Percentiles rank a stretch among this genome's conserved stretches.
Conservation (phyloP, 768 basidiomycete genomes). For the Baorangia bicolor region DNA sequence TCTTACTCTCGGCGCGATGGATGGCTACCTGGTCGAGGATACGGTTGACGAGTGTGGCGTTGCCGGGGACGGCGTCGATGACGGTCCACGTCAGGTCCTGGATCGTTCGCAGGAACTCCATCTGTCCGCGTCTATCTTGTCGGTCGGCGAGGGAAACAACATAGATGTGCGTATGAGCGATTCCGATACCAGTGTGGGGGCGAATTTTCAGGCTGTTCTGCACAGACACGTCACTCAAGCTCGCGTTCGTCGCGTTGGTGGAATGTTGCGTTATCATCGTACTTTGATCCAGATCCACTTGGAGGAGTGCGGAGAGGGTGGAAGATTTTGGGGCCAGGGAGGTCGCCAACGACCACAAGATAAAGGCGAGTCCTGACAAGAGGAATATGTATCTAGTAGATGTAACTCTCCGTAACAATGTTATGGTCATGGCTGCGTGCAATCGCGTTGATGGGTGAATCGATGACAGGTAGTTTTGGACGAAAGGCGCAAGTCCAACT, state of each 20-base stretch:
- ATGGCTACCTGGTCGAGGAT: constrained; percentile 45
- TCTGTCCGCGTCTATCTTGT: constrained; percentile 52
- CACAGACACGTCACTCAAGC: neutral
- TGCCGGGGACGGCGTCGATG: constrained; percentile 46
- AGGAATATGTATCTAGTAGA: constrained; percentile 26
- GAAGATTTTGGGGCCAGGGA: constrained; percentile 11
- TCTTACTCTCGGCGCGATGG: neutral
- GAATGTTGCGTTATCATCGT: neutral
- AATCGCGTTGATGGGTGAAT: neutral
- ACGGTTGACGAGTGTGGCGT: constrained; percentile 36
- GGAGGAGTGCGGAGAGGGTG: constrained; percentile 14
- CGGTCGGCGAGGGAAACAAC: constrained; percentile 62
- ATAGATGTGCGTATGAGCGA: constrained; percentile 43
- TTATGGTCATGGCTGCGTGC: constrained; percentile 3
- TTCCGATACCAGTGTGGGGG: constrained; percentile 29
- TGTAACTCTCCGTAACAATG: constrained; percentile 7
- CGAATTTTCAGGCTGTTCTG: neutral
- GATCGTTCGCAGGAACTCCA: constrained; percentile 50
- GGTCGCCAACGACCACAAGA: constrained; percentile 19
- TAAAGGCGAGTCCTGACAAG: constrained; percentile 18
- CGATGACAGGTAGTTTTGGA: neutral
- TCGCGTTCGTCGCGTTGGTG: neutral
- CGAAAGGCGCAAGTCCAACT: neutral
- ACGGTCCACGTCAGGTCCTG: constrained; percentile 56
- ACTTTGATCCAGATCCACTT: constrained; percentile 12